phyloP scores from a whole-genome alignment of 305 asterid species.

The Fraxinus ornus region DNA sequence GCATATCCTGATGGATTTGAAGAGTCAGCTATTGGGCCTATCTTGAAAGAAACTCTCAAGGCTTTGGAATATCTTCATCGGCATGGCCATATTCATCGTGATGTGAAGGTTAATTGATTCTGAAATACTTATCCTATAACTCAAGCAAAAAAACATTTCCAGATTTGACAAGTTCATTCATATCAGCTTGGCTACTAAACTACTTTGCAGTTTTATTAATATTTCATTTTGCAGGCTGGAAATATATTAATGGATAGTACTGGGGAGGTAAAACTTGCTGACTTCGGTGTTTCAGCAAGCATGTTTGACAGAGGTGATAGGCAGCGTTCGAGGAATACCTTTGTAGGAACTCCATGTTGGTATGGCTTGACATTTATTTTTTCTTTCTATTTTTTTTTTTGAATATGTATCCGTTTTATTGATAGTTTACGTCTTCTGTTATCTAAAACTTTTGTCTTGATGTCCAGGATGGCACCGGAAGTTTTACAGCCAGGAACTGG shows the following conservation, averaged over 20 bases:
- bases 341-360: slow-evolving; percentile 99
- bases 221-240: slow-evolving; percentile 69
- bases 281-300: slow-evolving; percentile 97
- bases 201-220: slow-evolving; percentile 25
- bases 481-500: slow-evolving; percentile 99
- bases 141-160: background rate
- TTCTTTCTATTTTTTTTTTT: slow-evolving; percentile 7
- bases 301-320: slow-evolving; percentile 97
- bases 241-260: slow-evolving; percentile 79
- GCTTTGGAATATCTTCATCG: slow-evolving; percentile 92
- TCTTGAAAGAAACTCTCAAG: slow-evolving; percentile 90
- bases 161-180: slow-evolving; percentile 22
- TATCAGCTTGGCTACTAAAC: slow-evolving; percentile 9
- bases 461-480: slow-evolving; percentile 97
- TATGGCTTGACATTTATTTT: slow-evolving; percentile 30
- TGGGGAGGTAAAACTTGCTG: slow-evolving; percentile 96
- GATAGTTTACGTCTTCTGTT: slow-evolving; percentile 10
- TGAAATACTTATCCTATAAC: slow-evolving; percentile 7
- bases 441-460: slow-evolving; percentile 17
- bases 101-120: slow-evolving; percentile 68
- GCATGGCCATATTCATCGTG: slow-evolving; percentile 98
- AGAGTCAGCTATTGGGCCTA: slow-evolving; percentile 82
- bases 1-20: slow-evolving; percentile 97
- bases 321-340: slow-evolving; percentile 94
- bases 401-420: background rate